Evolutionary conservation across 2,329 filamentous ascomycete species (phyloP), one percentile per base, ranked within the genome.

Genomic region (Rhynchosporium secalis): DNA sequence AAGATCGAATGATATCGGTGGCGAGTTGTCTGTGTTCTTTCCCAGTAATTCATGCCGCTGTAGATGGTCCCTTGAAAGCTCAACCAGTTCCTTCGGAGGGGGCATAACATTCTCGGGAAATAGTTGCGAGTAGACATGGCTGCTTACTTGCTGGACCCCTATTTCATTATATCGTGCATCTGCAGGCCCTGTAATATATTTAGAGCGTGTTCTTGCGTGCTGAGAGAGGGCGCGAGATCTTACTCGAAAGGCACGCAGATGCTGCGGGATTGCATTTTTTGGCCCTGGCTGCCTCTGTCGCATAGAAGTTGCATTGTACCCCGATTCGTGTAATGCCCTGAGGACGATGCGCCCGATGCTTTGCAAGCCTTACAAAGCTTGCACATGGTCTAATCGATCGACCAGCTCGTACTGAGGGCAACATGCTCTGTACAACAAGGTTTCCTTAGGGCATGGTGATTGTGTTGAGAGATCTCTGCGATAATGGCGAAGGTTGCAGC

Each of bases 141-240:
- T 81, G 80, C 92, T 97, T 69, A 99, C 80, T 72, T 98, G 94
- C 77, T 99, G 95, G 45, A 99, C 91, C 58, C 91, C 92, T 70
- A 99, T 93, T 69, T 96, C 90, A 77, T 96, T 99, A 79, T 89
- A 91, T 68, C 95, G 87, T 55, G 91, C 81, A 61, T 83, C 77
- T 6, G 84, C 82, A 15, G 66, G 48, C 65, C 62, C 69, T 72
- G 56, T 5, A 15, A 61, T 45, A n/a, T 40, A 10, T 58, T 69
- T 49, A 70, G 63, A 52, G 33, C 55, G 28, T 20, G 26, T 13
- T 33, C 5, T 36, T 5, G 4, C 2, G 5, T 15, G 20, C 20
- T 20, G 20, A 9, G 7, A 31, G 29, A 56, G 20, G 40, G 6
- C 8, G 6, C 6, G 29, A 29, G n/a, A 9, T 10, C 70, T 58